phyloP scores from a whole-genome alignment of 495 filamentous ascomycete genomes.

The Bombardia bombarda region DNA sequence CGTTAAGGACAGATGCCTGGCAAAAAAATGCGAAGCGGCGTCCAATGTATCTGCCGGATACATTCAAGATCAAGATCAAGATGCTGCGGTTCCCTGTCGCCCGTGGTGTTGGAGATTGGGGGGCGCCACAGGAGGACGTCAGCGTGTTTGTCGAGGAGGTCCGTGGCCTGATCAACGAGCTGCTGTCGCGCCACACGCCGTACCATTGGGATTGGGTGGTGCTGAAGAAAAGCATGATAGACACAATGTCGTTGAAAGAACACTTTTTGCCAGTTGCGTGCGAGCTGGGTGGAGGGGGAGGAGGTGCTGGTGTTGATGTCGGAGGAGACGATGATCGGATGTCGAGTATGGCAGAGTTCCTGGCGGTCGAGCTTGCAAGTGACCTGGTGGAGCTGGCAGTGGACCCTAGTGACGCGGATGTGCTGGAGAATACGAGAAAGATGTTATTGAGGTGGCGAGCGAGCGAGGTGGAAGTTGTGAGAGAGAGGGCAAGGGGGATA shows the following conservation, averaged over 20 bases:
- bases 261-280: neutral
- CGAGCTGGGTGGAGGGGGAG: neutral
- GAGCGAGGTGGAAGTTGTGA: neutral
- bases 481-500: neutral
- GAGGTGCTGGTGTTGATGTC: no score
- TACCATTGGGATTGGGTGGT: neutral
- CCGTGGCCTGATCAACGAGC: neutral
- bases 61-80: neutral
- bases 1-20: neutral
- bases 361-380: constrained; percentile 7
- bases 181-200: neutral
- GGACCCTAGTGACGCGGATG: neutral
- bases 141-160: neutral
- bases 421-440: neutral
- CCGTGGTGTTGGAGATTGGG: neutral
- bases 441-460: neutral
- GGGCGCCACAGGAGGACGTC: neutral
- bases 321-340: no score
- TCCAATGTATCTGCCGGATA: neutral
- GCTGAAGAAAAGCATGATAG: neutral
- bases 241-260: neutral
- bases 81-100: neutral
- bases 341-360: neutral
- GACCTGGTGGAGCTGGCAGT: neutral
- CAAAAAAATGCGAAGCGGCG: neutral